These are phyloP conservation scores for Xylaria curta DNA, from an alignment of 495 filamentous ascomycete genomes.

Conservation along the genomic window DNA sequence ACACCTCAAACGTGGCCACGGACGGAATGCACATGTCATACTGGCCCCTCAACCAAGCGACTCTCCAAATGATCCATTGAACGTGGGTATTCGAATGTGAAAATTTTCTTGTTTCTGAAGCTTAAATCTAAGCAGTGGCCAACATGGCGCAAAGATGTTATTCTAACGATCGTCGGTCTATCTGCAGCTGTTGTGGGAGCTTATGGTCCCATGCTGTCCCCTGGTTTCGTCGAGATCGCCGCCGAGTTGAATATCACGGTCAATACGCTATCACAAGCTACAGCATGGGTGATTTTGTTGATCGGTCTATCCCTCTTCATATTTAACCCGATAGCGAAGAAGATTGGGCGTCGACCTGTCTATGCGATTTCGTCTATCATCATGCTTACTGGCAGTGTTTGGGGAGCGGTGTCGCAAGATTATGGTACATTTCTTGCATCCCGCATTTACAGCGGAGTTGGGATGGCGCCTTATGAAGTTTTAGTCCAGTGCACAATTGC, in stretches of 20 bases:
- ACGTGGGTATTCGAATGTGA: conserved; percentile 37
- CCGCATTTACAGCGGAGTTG: conserved; percentile 57
- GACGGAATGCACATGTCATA: conserved; percentile 53
- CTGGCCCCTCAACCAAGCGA: conserved; percentile 62
- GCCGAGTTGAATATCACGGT: conserved; percentile 44
- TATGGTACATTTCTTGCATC: conserved; percentile 64
- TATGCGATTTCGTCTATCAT: conserved; percentile 64
- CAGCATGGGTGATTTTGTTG: conserved; percentile 45
- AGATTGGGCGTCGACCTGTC: conserved; percentile 68
- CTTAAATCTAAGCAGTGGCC: conserved; percentile 50
- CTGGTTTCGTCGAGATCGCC: conserved; percentile 52
- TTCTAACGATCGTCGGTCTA: conserved; percentile 61
- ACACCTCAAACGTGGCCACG: conserved; percentile 57
- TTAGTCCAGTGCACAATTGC: conserved; percentile 63
- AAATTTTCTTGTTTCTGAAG: conserved; percentile 13
- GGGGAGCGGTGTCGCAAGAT: conserved; percentile 62
- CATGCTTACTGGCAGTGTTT: conserved; percentile 64
- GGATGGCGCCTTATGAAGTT: conserved; percentile 65
- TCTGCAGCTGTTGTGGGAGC: conserved; percentile 61
- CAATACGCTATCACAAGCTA: conserved; percentile 43
- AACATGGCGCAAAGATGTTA: conserved; percentile 59
- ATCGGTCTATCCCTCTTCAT: conserved; percentile 56
- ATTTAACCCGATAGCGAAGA: conserved; percentile 67
- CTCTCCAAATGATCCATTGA: conserved; percentile 62
- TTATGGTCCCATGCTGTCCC: conserved; percentile 62